Percentiles rank a stretch among this genome's conserved stretches.
phyloP scores from a whole-genome alignment of 78 protist species.

The Blattamonas nauphoetae region DNA sequence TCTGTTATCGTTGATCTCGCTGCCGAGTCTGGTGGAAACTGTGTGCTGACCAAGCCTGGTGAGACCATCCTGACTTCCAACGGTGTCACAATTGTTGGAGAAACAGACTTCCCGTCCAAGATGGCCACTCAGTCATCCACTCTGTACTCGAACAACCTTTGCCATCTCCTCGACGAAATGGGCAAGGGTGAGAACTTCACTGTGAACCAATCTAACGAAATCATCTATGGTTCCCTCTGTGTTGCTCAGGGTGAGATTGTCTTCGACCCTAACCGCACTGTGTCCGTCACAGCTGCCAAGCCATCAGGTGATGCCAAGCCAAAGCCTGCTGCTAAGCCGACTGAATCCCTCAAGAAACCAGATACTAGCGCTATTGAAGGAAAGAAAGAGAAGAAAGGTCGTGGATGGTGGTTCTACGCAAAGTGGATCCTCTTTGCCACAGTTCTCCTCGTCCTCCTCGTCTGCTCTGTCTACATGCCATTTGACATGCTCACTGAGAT shows the following conservation, averaged over 20 bases:
- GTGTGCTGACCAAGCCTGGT: conserved; percentile 27
- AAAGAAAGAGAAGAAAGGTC: neutral
- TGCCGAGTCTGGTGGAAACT: conserved; percentile 91
- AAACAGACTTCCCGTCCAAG: conserved; percentile 83
- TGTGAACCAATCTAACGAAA: conserved; percentile 64
- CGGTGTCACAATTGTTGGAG: conserved; percentile 79
- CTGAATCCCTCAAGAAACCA: neutral
- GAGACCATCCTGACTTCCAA: conserved; percentile 1
- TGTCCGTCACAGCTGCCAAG: conserved; percentile 30
- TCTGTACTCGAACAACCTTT: conserved; percentile 70
- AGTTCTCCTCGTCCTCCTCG: neutral
- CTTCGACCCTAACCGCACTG: neutral
- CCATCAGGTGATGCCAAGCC: conserved; percentile 2
- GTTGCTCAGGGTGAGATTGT: conserved; percentile 4
- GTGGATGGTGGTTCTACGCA: neutral
- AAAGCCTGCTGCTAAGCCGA: neutral
- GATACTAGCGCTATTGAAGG: neutral
- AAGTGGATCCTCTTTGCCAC: neutral
- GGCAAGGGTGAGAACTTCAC: conserved; percentile 31
- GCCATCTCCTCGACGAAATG: conserved; percentile 52
- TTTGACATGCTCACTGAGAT: conserved; percentile 25
- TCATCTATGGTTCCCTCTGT: conserved; percentile 45
- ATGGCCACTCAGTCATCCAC: conserved; percentile 53
- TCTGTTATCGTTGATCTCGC: conserved; percentile 93
- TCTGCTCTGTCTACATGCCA: conserved; percentile 3